Conservation (phyloP, 306 rosid genomes). For the Rubus idaeus region DNA sequence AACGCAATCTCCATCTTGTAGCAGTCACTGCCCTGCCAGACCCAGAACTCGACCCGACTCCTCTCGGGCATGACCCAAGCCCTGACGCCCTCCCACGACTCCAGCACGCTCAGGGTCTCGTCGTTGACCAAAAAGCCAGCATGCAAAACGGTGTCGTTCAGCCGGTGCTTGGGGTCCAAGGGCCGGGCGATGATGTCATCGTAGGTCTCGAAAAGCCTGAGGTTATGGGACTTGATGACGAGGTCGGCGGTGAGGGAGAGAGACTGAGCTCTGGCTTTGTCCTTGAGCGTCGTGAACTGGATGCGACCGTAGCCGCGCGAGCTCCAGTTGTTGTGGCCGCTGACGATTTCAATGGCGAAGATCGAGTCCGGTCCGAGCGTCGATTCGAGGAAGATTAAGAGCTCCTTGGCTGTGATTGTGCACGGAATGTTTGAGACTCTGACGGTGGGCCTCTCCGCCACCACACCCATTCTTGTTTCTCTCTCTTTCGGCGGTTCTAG, state of each 20-base stretch:
- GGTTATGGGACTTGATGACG: constrained; percentile 47
- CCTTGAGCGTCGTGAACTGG: constrained; percentile 56
- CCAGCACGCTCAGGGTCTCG: constrained; percentile 46
- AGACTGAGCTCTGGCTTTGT: constrained; percentile 41
- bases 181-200: constrained; percentile 69
- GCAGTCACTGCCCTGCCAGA: constrained; percentile 36
- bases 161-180: constrained; percentile 33
- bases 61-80: constrained; percentile 80
- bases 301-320: constrained; percentile 79
- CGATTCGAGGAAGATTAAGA: constrained; percentile 52
- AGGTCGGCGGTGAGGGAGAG: constrained; percentile 39
- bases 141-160: constrained; percentile 39
- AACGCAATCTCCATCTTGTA: constrained; percentile 65
- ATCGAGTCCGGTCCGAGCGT: constrained; percentile 50
- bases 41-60: constrained; percentile 62
- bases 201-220: constrained; percentile 41
- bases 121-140: constrained; percentile 52
- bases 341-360: constrained; percentile 73
- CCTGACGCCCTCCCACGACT: constrained; percentile 60
- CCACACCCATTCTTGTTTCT: constrained; percentile 29
- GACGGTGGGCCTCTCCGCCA: constrained; percentile 40
- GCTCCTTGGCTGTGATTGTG: constrained; percentile 55
- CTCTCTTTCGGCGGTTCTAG: neutral
- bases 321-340: constrained; percentile 72
- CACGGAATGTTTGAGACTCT: constrained; percentile 64